A percentile compares a stretch with the other conserved stretches of the same genome.
Conservation (phyloP, 1,284 basidiomycete species). For the Puccinia coronata region DNA sequence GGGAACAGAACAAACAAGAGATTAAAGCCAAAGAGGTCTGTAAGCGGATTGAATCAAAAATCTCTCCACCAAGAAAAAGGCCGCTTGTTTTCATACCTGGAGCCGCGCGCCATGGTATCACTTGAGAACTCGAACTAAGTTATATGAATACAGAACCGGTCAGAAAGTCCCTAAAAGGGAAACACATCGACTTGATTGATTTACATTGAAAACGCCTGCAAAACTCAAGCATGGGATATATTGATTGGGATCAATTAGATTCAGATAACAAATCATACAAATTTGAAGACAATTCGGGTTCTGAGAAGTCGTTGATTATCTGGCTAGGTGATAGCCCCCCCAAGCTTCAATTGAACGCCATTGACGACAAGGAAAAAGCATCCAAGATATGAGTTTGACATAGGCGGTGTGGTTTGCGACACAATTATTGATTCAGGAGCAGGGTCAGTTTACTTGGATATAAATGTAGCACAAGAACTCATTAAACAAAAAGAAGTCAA, state of each 20-base stretch:
- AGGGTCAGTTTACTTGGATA: not conserved
- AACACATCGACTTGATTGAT: not conserved
- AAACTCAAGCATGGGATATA: not conserved
- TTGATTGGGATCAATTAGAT: not conserved
- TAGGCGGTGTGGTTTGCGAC: not conserved
- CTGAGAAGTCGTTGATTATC: not conserved
- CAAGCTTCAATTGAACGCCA: not conserved
- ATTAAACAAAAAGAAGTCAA: not conserved
- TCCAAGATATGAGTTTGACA: not conserved
- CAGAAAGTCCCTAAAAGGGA: not conserved
- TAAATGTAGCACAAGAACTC: not conserved
- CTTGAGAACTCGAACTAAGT: not conserved
- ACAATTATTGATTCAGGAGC: slow-evolving; percentile 13
- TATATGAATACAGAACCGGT: not conserved
- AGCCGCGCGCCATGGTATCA: not conserved
- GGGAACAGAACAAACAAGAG: too few species aligned
- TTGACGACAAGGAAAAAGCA: not conserved
- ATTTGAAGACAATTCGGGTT: not conserved
- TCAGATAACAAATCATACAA: too few species aligned
- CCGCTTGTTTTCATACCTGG: not conserved
- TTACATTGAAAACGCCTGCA: not conserved
- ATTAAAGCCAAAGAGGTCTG: not conserved
- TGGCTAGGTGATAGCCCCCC: not conserved
- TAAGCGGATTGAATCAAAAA: not conserved
- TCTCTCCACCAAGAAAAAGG: not conserved